Percentiles rank a stretch among this genome's conserved stretches.
Evolutionary conservation across 2,329 filamentous ascomycete species (phyloP).

Genomic region (Emericellopsis atlantica): DNA sequence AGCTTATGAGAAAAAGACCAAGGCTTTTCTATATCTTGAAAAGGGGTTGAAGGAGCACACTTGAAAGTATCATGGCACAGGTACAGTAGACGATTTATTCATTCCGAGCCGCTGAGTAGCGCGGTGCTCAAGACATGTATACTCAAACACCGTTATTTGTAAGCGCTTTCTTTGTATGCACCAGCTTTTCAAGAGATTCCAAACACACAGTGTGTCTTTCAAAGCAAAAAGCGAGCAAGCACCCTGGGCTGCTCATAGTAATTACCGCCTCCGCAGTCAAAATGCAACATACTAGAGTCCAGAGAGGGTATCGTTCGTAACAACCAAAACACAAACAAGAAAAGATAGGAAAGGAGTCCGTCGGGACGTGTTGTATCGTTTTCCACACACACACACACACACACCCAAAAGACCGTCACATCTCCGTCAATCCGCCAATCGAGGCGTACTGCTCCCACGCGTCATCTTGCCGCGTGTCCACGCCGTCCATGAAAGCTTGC

Average conservation of each 20-base stretch:
- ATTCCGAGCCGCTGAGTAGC: too few relatives aligned
- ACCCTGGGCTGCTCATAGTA: background rate
- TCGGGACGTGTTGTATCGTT: background rate
- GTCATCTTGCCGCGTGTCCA: slow-evolving; percentile 10
- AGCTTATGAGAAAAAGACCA: too few relatives aligned
- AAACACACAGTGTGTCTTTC: too few relatives aligned
- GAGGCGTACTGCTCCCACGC: slow-evolving; percentile 34
- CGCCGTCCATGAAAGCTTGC: slow-evolving; percentile 20
- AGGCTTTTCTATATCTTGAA: too few relatives aligned
- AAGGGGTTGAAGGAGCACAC: too few relatives aligned
- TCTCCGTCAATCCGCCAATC: slow-evolving; percentile 29
- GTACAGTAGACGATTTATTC: too few relatives aligned
- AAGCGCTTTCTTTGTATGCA: too few relatives aligned
- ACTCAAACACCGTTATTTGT: too few relatives aligned
- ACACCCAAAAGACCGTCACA: slow-evolving; percentile 12
- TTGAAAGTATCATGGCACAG: too few relatives aligned
- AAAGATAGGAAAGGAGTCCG: background rate
- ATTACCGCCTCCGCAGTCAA: background rate
- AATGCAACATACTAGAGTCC: background rate
- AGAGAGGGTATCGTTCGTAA: background rate
- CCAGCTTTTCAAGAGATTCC: too few relatives aligned
- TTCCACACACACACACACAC: too few relatives aligned
- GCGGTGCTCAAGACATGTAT: too few relatives aligned
- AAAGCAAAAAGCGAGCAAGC: background rate
- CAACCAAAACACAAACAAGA: background rate